These are phyloP conservation scores for Didymella arachidicola DNA, from an alignment of 2,329 filamentous ascomycete genomes.

Conservation along the genomic window DNA sequence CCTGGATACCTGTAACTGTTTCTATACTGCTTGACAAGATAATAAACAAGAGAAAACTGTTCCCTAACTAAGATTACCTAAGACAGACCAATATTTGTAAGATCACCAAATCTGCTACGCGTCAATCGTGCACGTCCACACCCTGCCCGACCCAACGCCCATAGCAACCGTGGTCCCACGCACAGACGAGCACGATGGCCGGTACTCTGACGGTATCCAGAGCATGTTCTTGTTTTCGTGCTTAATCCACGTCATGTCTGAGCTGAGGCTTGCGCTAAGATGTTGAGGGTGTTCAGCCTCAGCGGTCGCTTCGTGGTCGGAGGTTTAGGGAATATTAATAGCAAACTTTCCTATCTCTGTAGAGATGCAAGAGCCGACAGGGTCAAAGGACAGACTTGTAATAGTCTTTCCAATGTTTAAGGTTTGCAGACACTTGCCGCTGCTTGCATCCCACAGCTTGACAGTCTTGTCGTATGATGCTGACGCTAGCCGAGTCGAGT, in stretches of 20 bases:
- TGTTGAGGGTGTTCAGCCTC: neutral
- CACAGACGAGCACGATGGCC: constrained; percentile 4
- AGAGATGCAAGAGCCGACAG: too few relatives aligned
- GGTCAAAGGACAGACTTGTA: too few relatives aligned
- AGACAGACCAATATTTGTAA: neutral
- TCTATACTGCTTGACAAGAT: too few relatives aligned
- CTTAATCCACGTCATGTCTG: constrained; percentile 1
- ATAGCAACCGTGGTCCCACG: neutral
- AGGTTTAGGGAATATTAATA: too few relatives aligned
- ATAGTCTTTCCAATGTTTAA: too few relatives aligned
- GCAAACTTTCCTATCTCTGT: too few relatives aligned
- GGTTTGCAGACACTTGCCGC: too few relatives aligned
- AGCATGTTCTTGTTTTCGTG: neutral
- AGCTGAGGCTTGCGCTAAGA: neutral
- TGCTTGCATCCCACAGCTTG: too few relatives aligned
- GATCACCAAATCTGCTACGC: neutral
- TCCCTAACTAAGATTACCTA: neutral
- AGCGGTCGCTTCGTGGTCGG: too few relatives aligned
- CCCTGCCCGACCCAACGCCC: neutral
- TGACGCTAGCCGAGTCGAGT: too few relatives aligned
- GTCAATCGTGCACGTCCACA: neutral
- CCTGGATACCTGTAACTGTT: too few relatives aligned
- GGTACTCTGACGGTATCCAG: constrained; percentile 7
- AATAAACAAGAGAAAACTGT: neutral
- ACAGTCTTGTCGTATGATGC: too few relatives aligned